phyloP scores from a whole-genome alignment of 1,284 basidiomycete species.

The Puccinia coronata region DNA sequence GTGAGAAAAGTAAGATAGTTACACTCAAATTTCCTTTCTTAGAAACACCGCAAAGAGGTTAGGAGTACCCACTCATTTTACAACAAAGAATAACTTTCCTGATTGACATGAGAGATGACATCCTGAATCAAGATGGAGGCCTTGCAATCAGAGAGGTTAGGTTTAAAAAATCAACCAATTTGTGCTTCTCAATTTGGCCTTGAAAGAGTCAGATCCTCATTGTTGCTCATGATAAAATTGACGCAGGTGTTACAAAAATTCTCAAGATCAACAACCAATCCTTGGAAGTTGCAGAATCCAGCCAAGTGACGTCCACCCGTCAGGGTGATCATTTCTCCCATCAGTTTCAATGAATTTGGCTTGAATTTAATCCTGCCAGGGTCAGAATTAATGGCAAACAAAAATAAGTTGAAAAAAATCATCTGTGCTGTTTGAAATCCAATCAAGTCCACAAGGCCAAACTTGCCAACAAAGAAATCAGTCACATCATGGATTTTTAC shows the following conservation, averaged over 20 bases:
- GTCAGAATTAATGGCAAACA: slow-evolving; percentile 98
- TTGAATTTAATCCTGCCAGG: slow-evolving; percentile 91
- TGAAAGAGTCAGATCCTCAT: slow-evolving; percentile 92
- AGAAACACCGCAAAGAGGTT: neutral
- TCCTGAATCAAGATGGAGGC: slow-evolving; percentile 90
- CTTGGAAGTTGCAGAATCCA: slow-evolving; percentile 90
- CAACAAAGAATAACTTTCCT: slow-evolving; percentile 84
- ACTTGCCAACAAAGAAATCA: slow-evolving; percentile 92
- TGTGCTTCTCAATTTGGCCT: slow-evolving; percentile 87
- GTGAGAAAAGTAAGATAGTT: neutral
- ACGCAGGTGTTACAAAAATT: slow-evolving; percentile 85
- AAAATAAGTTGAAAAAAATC: slow-evolving; percentile 96
- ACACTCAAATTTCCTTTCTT: neutral
- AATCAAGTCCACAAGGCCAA: slow-evolving; percentile 83
- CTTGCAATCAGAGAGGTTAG: slow-evolving; percentile 78
- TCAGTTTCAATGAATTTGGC: slow-evolving; percentile 96
- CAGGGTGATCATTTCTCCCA: slow-evolving; percentile 93
- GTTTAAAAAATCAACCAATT: slow-evolving; percentile 80
- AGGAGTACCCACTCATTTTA: slow-evolving; percentile 74
- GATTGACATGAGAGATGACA: slow-evolving; percentile 85
- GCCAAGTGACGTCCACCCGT: slow-evolving; percentile 94
- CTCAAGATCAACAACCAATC: slow-evolving; percentile 90
- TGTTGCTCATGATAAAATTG: slow-evolving; percentile 91
- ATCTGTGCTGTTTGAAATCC: slow-evolving; percentile 88
- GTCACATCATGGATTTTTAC: slow-evolving; percentile 95